Evolutionary conservation across 176 grass and related monocot species (phyloP).

Genomic region (Triticum turgidum): DNA sequence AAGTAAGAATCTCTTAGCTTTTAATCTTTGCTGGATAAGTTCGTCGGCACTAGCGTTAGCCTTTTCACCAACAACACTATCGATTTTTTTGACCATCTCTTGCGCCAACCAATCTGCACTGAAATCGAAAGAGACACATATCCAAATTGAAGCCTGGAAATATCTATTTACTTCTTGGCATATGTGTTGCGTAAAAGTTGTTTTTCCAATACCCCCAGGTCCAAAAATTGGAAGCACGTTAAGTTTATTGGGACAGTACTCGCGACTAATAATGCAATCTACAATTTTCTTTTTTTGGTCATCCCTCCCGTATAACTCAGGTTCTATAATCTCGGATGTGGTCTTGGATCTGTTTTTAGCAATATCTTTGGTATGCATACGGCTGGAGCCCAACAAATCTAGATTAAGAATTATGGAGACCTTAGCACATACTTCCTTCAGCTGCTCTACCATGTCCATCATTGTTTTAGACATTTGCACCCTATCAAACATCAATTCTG

Average conservation of each 20-base stretch:
- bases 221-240: not conserved
- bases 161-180: not conserved
- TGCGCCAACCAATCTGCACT: not conserved
- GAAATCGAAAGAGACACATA: not conserved
- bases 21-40: not conserved
- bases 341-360: no score
- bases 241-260: not conserved
- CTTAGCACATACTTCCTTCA: no score
- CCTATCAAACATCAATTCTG: no score
- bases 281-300: no score
- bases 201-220: not conserved
- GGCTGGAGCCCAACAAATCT: no score
- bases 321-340: no score
- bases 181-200: not conserved
- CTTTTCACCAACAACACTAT: not conserved
- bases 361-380: no score
- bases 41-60: not conserved
- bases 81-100: not conserved
- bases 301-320: no score
- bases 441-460: no score
- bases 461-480: no score
- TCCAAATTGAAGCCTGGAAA: not conserved
- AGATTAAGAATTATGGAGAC: no score
- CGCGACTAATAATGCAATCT: no score
- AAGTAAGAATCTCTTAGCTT: not conserved